phyloP scores from a whole-genome alignment of 139 green algal genomes.

The Micractinium conductrix region DNA sequence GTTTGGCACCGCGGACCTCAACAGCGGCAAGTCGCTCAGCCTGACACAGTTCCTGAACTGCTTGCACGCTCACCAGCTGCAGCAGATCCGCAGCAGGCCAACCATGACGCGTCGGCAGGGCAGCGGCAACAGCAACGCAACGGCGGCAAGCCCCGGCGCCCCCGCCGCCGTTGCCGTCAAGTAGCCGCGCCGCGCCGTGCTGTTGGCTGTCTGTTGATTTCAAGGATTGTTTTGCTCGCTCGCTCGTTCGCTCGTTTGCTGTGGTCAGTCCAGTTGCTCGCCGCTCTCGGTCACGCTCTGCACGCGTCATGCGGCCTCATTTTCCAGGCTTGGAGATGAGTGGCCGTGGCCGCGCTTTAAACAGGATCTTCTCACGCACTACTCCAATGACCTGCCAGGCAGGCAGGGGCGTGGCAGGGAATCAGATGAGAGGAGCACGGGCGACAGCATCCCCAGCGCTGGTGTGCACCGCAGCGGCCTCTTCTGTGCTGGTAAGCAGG shows the following conservation, averaged over 20 bases:
- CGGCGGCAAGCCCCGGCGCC: neutral
- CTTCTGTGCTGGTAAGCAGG: no score
- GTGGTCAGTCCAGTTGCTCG: neutral
- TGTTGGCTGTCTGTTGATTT: neutral
- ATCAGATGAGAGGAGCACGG: no score
- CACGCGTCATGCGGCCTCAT: neutral
- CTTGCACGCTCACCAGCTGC: constrained; percentile 77
- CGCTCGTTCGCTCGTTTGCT: neutral
- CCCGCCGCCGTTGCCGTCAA: constrained; percentile 4
- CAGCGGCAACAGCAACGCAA: no score
- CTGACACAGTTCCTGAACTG: constrained; percentile 91
- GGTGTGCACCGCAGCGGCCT: no score
- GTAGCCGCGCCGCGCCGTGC: neutral
- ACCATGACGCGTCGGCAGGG: constrained; percentile 26
- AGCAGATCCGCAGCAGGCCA: constrained; percentile 63
- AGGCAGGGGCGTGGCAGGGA: neutral
- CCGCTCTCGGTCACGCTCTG: neutral
- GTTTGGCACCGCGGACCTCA: constrained; percentile 92
- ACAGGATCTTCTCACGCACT: constrained; percentile 80
- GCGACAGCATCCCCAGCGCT: no score
- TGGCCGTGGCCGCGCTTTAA: constrained; percentile 80
- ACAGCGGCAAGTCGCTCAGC: constrained; percentile 85
- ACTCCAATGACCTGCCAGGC: constrained; percentile 69
- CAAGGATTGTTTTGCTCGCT: neutral
- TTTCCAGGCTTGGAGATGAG: constrained; percentile 66